Conservation (phyloP, 2,329 filamentous ascomycete species). For the Trichoderma endophyticum region DNA sequence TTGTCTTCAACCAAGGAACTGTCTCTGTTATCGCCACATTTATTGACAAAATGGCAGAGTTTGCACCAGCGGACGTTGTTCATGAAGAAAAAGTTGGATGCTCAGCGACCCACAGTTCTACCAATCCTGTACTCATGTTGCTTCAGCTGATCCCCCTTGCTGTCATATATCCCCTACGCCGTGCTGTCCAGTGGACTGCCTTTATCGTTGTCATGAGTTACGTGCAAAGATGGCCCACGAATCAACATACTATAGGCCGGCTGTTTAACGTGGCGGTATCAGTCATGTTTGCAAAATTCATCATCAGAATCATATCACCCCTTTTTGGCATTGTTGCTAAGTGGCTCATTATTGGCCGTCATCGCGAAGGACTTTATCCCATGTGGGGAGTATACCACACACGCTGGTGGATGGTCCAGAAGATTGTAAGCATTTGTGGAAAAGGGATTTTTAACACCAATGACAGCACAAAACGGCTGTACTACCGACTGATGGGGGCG, state of each 20-base stretch:
- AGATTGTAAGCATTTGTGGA: constrained; percentile 48
- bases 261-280: constrained; percentile 47
- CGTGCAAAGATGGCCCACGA: constrained; percentile 39
- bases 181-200: constrained; percentile 50
- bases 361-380: constrained; percentile 52
- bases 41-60: constrained; percentile 34
- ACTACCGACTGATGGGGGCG: constrained; percentile 51
- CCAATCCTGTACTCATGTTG: constrained; percentile 45
- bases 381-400: constrained; percentile 60
- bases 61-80: background rate
- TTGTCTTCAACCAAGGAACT: constrained; percentile 49
- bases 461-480: constrained; percentile 40
- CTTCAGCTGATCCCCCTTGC: constrained; percentile 50
- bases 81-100: constrained; percentile 32
- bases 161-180: constrained; percentile 49
- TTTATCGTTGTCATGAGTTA: constrained; percentile 48
- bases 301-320: constrained; percentile 41
- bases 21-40: constrained; percentile 39
- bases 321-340: constrained; percentile 49
- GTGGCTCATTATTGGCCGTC: constrained; percentile 53
- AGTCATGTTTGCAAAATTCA: constrained; percentile 41
- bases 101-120: constrained; percentile 46
- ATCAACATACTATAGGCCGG: constrained; percentile 40
- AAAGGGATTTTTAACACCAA: constrained; percentile 43
- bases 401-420: constrained; percentile 57